Evolutionary conservation across 306 rosid species (phyloP), one percentile per base, ranked within the genome.

Genomic region (Medicago ruthenica): DNA sequence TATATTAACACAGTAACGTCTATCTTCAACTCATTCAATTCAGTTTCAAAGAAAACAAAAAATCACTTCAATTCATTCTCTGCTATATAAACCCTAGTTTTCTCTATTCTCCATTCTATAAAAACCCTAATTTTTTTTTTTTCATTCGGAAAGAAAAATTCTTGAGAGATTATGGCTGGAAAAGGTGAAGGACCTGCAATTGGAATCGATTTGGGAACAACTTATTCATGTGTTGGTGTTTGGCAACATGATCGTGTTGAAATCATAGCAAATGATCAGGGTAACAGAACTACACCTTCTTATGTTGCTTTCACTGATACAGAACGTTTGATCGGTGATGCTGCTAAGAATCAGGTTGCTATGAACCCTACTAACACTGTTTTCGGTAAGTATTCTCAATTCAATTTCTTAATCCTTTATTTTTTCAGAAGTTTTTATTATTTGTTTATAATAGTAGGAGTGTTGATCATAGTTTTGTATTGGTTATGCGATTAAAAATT

Each of bases 241-340:
- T 87, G 90, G 90, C 90, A 84, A 24, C 85, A 82, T 13, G 90
- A 87, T 59, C 86, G 88, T 21, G 90, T 87, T 6, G 90, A 87
- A 60, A 87, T 87, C 83, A 84, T 87, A 48, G 86, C 90, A 18
- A 87, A 87, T 24, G 88, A 87, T 37, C 90, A 84, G 27, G 88
- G 88, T 39, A 87, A 87, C 75, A 79, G 86, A 37, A 87, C 86
- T 22, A 87, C 90, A 17, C 90, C 90, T 4, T 87, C 90, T 21
- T 87, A 84, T 6, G 88, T 87, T 8, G 88, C 90, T 0, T 87
- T 87, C 75, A 87, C 90, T 0, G 90, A 87, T 18, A 79, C 88
- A 3, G 86, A 87, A 51, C 83, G 88, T 2, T 76, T 85, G 80
- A 79, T 85, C 53, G 86, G 86, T 0, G 84, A 82, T 79, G 86